Evolutionary conservation across 352 stramenopile species (phyloP), one percentile per base, ranked within the genome.

Genomic region (Thalassiosira mediterranea): DNA sequence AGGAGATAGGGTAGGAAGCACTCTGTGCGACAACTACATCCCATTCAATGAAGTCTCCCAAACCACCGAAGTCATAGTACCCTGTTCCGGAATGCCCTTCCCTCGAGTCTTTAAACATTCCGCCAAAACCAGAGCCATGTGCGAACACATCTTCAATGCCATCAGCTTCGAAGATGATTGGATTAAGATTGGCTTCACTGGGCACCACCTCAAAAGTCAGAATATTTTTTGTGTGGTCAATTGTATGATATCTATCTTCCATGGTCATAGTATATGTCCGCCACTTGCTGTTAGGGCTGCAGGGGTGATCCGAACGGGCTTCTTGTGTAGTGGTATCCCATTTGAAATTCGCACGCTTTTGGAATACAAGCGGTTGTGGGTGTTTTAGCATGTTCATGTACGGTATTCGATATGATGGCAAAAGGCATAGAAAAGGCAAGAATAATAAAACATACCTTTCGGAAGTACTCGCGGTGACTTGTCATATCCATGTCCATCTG

Each of bases 271-370:
- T 51, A 32, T 86, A 86, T 10, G 51, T 76, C 15, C 79, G 53
- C 79, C 79, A 87, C 44, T 76, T 72, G 25, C 31, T 66, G 49
- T 79, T 65, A 4, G 68, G 52, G 19, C 42, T 67, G 54, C 79
- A 87, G 3, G 79, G 79, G 53, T 84, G 74, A 69, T 84, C 63
- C 5, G 79, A 81, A 1, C 60, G 53, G 4, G 72, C 77, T 28
- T 51, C 3, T 29, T 71, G 23, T 13, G 31, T 31, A 0, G 73
- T 71, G 29, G 53, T 23, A 49, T 71, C 51, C 64, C 61, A 76
- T 40, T 77, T 70, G 15, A 60, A 13, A 37, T 83, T 83, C 1
- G 70, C 10, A 28, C 47, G 40, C 53, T 32, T 31, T 72, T 73
- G 0, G 64, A 17, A 3, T n/a, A 63, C 23, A 37, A 37, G 83